Evolutionary conservation across 257 asterid species (phyloP).

Genomic region (Solanum etuberosum): DNA sequence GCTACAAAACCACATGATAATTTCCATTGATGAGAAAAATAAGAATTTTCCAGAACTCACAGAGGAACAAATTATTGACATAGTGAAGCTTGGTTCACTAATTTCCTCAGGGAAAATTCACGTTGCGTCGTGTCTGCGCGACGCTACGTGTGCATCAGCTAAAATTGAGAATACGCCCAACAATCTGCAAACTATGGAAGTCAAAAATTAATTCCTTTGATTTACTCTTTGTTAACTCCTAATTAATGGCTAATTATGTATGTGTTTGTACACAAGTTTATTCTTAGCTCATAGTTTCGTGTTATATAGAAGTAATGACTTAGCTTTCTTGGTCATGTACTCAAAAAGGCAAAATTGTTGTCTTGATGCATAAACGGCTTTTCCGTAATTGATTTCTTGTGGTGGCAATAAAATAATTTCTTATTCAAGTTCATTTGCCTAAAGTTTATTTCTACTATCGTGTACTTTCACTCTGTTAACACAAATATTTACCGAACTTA

Average conservation of each 20-base stretch:
- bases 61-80: not conserved
- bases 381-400: not conserved
- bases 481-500: too few relatives aligned
- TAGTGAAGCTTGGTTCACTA: not conserved
- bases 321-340: not conserved
- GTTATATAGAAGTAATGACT: not conserved
- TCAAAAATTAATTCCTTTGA: not conserved
- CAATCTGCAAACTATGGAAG: not conserved
- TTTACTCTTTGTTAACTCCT: not conserved
- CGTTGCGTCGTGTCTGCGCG: not conserved
- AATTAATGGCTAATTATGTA: not conserved
- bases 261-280: not conserved
- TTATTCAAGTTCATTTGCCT: not conserved
- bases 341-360: not conserved
- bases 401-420: not conserved
- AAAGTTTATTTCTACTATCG: not conserved
- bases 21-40: not conserved
- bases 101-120: not conserved
- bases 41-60: slow-evolving; percentile 1
- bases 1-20: not conserved
- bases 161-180: not conserved
- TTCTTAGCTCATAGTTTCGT: not conserved
- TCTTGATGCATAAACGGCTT: not conserved
- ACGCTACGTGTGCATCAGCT: not conserved
- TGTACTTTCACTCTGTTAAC: not conserved